phyloP scores from a whole-genome alignment of 1,284 basidiomycete species.

The Puccinia hordei region DNA sequence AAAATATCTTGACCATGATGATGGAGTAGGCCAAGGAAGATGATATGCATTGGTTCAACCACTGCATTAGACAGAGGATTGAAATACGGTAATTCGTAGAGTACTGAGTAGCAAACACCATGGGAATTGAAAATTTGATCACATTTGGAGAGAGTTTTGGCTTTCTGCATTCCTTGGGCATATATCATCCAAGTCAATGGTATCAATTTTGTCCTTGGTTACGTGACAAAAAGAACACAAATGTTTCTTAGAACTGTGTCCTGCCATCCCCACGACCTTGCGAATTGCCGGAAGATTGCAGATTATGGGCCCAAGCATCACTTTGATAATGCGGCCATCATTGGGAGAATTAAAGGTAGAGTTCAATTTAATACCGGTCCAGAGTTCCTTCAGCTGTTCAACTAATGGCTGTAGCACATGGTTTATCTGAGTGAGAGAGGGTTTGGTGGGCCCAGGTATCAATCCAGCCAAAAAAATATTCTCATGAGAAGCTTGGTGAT shows the following conservation, averaged over 20 bases:
- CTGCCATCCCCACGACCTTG: constrained; percentile 33
- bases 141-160: neutral
- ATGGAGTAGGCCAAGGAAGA: constrained; percentile 32
- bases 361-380: neutral
- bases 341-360: neutral
- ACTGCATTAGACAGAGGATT: constrained; percentile 4
- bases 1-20: constrained; percentile 14
- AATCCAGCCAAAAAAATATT: constrained; percentile 39
- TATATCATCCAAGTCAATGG: neutral
- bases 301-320: constrained; percentile 11
- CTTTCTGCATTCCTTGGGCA: neutral
- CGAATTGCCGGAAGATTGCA: constrained; percentile 42
- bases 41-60: constrained; percentile 46
- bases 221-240: constrained; percentile 25
- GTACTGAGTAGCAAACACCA: constrained; percentile 35
- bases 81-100: constrained; percentile 33
- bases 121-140: constrained; percentile 20
- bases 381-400: constrained; percentile 38
- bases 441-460: constrained; percentile 36
- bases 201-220: neutral
- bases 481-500: constrained; percentile 7
- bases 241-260: constrained; percentile 14
- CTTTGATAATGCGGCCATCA: constrained; percentile 26
- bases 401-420: constrained; percentile 58
- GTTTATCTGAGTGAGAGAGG: constrained; percentile 20